These are phyloP conservation scores for Dendryphion nanum DNA, from an alignment of 2,329 filamentous ascomycete genomes.

Conservation along the genomic window DNA sequence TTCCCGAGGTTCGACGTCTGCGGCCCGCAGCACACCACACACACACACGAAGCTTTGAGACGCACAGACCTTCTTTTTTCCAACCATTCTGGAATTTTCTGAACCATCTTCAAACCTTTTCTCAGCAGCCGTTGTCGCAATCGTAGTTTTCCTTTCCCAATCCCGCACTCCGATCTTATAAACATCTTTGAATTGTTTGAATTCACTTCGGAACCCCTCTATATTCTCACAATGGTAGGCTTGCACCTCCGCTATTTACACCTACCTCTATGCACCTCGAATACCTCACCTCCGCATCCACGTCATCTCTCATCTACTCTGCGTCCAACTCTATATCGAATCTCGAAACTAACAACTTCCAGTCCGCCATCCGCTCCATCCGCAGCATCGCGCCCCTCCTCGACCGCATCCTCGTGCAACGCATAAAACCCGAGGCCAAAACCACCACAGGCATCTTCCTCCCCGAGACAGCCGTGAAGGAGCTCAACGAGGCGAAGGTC, in stretches of 20 bases:
- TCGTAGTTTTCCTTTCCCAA: slow-evolving; percentile 2
- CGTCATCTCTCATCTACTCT: no score
- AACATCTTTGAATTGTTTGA: neutral
- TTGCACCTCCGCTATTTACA: no score
- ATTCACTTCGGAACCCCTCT: neutral
- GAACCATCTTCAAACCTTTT: no score
- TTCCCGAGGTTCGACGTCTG: no score
- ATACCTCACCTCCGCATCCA: no score
- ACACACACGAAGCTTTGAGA: no score
- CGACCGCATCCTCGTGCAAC: slow-evolving; percentile 97
- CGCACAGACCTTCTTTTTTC: no score
- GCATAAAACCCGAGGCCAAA: slow-evolving; percentile 95
- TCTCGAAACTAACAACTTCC: no score
- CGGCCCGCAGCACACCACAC: no score
- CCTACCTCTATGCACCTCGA: no score
- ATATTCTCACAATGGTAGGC: neutral
- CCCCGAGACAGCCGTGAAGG: slow-evolving; percentile 94
- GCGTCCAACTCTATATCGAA: no score
- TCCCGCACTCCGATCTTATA: neutral
- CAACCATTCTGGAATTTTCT: slow-evolving; percentile 13
- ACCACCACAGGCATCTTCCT: slow-evolving; percentile 97
- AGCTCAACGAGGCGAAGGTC: slow-evolving; percentile 96
- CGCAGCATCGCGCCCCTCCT: slow-evolving; percentile 92
- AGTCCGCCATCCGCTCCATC: slow-evolving; percentile 81
- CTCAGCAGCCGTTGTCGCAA: neutral